A percentile compares a stretch with the other conserved stretches of the same genome.
These are phyloP conservation scores for Sarocladium brachiariae DNA, from an alignment of 2,329 filamentous ascomycete species.

Conservation along the genomic window DNA sequence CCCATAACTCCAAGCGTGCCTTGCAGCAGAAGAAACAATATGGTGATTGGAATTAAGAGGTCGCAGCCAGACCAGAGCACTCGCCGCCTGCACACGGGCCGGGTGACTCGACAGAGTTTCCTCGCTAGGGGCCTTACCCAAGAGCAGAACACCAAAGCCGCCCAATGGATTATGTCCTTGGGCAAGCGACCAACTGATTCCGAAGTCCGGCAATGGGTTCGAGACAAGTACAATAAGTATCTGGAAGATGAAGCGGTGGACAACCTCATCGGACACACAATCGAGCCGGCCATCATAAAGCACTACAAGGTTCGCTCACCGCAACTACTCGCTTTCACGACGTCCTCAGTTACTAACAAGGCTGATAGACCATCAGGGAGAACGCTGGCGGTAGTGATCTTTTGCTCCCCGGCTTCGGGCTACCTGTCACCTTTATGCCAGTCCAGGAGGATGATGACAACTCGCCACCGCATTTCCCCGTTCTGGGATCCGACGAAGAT, in stretches of 20 bases:
- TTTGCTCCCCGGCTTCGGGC: constrained; percentile 20
- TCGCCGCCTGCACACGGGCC: constrained; percentile 1
- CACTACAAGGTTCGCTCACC: background rate
- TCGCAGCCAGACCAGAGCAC: background rate
- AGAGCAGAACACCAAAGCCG: background rate
- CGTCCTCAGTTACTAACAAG: background rate
- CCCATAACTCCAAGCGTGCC: background rate
- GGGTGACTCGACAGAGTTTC: background rate
- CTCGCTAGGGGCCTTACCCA: background rate
- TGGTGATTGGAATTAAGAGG: background rate
- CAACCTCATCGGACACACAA: background rate
- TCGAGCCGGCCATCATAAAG: background rate
- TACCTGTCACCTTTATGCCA: constrained; percentile 16
- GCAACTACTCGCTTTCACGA: background rate
- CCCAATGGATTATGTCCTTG: background rate
- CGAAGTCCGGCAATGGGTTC: background rate
- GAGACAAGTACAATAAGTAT: background rate
- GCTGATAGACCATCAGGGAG: background rate
- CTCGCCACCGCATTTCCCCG: constrained; percentile 15
- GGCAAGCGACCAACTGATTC: background rate
- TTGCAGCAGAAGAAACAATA: background rate
- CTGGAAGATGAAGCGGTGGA: background rate
- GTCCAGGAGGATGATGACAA: background rate
- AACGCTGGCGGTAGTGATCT: background rate
- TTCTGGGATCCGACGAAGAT: constrained; percentile 12